phyloP scores from a whole-genome alignment of 1,139 yeast genomes.

The Pichia norvegensis region DNA sequence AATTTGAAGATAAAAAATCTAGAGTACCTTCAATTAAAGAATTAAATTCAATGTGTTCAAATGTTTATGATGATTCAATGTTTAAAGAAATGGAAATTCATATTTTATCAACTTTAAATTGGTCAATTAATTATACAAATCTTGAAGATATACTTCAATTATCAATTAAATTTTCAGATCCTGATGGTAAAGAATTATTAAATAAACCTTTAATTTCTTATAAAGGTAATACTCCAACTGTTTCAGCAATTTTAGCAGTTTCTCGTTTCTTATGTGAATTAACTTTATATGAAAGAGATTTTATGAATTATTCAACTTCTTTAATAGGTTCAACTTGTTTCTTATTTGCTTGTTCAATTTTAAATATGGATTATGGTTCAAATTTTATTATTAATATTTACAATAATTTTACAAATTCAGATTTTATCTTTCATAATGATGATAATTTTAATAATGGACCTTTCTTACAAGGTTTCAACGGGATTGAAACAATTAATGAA shows the following conservation, averaged over 20 bases:
- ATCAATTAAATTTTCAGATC: constrained; percentile 35
- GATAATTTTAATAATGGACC: constrained; percentile 28
- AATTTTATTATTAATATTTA: constrained; percentile 24
- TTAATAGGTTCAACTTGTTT: constrained; percentile 63
- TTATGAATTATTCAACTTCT: constrained; percentile 54
- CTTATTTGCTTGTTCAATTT: constrained; percentile 63
- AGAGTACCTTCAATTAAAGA: constrained; percentile 78
- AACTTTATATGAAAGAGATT: constrained; percentile 63
- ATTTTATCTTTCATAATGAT: constrained; percentile 10
- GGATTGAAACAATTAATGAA: constrained; percentile 33
- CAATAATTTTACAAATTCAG: constrained; percentile 15
- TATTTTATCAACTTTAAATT: constrained; percentile 72
- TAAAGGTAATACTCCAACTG: constrained; percentile 30
- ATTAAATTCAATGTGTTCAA: constrained; percentile 69
- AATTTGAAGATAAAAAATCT: constrained; percentile 81
- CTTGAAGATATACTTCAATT: constrained; percentile 56
- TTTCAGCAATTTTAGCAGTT: constrained; percentile 47
- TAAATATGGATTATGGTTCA: constrained; percentile 33
- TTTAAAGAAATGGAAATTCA: constrained; percentile 94
- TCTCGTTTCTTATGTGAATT: constrained; percentile 69
- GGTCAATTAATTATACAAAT: constrained; percentile 57
- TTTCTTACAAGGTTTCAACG: constrained; percentile 46
- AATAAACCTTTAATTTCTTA: constrained; percentile 24
- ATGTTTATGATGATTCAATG: constrained; percentile 82
- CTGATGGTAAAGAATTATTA: constrained; percentile 26